phyloP scores from a whole-genome alignment of 371 early-diverging fungal species.

The Batkoa obscura region DNA sequence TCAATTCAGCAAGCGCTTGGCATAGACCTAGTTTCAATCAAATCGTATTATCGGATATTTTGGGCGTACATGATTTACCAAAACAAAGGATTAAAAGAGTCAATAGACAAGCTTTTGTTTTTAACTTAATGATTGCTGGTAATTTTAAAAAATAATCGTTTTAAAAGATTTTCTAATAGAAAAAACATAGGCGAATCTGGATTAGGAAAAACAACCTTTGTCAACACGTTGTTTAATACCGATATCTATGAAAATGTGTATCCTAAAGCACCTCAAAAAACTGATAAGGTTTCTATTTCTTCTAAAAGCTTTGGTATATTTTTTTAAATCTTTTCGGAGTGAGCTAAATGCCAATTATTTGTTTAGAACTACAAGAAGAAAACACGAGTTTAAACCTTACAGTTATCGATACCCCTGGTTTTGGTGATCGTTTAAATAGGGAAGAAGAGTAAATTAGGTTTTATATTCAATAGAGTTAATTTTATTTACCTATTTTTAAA shows the following conservation, averaged over 20 bases:
- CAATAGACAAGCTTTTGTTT: slow-evolving; percentile 35
- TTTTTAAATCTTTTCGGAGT: not conserved
- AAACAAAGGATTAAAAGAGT: slow-evolving; percentile 39
- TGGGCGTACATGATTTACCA: slow-evolving; percentile 51
- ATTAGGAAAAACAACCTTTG: slow-evolving; percentile 82
- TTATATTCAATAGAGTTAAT: not conserved
- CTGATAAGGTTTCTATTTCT: slow-evolving; percentile 42
- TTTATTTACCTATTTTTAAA: slow-evolving; percentile 9
- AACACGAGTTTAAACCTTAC: slow-evolving; percentile 74
- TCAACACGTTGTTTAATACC: slow-evolving; percentile 71
- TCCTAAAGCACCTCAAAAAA: slow-evolving; percentile 26
- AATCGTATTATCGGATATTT: slow-evolving; percentile 19
- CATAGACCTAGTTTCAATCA: slow-evolving; percentile 34
- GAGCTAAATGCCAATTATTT: not conserved
- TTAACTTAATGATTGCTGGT: slow-evolving; percentile 73
- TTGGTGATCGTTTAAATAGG: slow-evolving; percentile 66
- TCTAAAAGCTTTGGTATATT: slow-evolving; percentile 43
- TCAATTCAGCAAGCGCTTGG: slow-evolving; percentile 45
- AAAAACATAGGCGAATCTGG: slow-evolving; percentile 46
- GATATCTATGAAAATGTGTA: slow-evolving; percentile 41
- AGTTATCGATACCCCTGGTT: slow-evolving; percentile 89
- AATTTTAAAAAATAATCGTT: slow-evolving; percentile 3
- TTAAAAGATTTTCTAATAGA: not conserved
- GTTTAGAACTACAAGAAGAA: slow-evolving; percentile 81
- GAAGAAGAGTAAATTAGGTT: slow-evolving; percentile 41